These are phyloP conservation scores for Aureobasidium sp. DNA, from an alignment of 2,329 filamentous ascomycete species.

Conservation along the genomic window DNA sequence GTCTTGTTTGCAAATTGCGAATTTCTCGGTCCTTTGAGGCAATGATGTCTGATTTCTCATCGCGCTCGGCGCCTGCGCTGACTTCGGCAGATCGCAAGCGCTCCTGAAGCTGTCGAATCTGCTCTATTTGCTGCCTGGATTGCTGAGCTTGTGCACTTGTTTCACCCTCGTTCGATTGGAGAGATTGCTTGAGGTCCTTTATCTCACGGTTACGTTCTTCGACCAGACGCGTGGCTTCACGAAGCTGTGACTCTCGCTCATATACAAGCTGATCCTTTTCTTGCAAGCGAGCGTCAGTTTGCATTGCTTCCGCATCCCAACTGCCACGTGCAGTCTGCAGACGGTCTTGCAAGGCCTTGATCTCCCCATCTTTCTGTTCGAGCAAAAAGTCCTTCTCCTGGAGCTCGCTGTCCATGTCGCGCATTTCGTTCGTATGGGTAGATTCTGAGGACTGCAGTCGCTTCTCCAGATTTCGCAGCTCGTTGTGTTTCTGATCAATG, in stretches of 20 bases:
- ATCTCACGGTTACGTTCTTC: slow-evolving; percentile 70
- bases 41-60: slow-evolving; percentile 36
- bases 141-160: slow-evolving; percentile 47
- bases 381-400: slow-evolving; percentile 51
- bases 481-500: slow-evolving; percentile 30
- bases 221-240: slow-evolving; percentile 67
- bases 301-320: slow-evolving; percentile 33
- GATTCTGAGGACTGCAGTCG: slow-evolving; percentile 25
- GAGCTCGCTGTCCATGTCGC: slow-evolving; percentile 41
- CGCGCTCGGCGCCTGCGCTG: slow-evolving; percentile 35
- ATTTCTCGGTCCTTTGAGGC: slow-evolving; percentile 37
- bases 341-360: slow-evolving; percentile 30
- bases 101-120: slow-evolving; percentile 43
- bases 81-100: slow-evolving; percentile 39
- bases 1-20: slow-evolving; percentile 27
- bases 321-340: slow-evolving; percentile 33
- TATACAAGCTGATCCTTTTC: slow-evolving; percentile 46
- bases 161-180: slow-evolving; percentile 25
- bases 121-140: slow-evolving; percentile 41
- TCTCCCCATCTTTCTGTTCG: slow-evolving; percentile 33
- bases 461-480: slow-evolving; percentile 29
- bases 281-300: slow-evolving; percentile 31
- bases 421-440: slow-evolving; percentile 24
- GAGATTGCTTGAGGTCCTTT: slow-evolving; percentile 27
- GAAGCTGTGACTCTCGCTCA: slow-evolving; percentile 67